Base-by-base conservation (phyloP, 768 basidiomycete species). In the Hysterangium stoloniferum region DNA sequence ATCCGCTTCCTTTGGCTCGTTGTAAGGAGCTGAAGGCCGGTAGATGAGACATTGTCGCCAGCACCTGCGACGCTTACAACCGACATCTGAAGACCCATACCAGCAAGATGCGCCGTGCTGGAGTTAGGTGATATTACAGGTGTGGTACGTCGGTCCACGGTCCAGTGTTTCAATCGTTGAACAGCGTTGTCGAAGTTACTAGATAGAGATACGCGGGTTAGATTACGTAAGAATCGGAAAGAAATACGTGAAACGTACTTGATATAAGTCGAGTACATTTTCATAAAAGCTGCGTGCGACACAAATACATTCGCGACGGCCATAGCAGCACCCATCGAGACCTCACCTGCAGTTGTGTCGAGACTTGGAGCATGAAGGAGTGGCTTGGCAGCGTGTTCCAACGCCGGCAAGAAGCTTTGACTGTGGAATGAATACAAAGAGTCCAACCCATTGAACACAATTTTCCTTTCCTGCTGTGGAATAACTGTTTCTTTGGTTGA, bases 221-320 rank as follows among this genome's bases (percentile, higher is more conserved):
- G 8, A 22, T 49, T 34, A 64, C 57, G 50, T 53, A 31, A 47
- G 13, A 25, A 38, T 29, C 35, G 43, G 52, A 31, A 34, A 48
- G 37, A 44, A 43, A 31, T 43, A 33, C 52, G 7, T 2, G 32
- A 43, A 33, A 68, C 85, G 62, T 64, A 92, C 90, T 98, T 97
- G 74, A 95, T 95, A 64, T 97, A 99, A 37, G 86, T 87, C 28
- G 92, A 93, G 65, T 99, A 99, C 86, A 98, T 97, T 70, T 75
- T 89, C 89, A 99, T 91, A 72, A 97, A 97, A 4, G 95, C 92
- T 27, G 92, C 89, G 65, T 99, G 93, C 47, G 85, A 87, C 48
- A 90, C 70, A 66, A 98, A 99, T 41, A 89, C 92, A 52, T 84
- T 77, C 6, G 89, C 94, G 32, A 99, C 84, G 12, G 79, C 75